Evolutionary conservation across 129 eudicot species (phyloP), one percentile per base, ranked within the genome.

Genomic region (Pittosporum tobira): DNA sequence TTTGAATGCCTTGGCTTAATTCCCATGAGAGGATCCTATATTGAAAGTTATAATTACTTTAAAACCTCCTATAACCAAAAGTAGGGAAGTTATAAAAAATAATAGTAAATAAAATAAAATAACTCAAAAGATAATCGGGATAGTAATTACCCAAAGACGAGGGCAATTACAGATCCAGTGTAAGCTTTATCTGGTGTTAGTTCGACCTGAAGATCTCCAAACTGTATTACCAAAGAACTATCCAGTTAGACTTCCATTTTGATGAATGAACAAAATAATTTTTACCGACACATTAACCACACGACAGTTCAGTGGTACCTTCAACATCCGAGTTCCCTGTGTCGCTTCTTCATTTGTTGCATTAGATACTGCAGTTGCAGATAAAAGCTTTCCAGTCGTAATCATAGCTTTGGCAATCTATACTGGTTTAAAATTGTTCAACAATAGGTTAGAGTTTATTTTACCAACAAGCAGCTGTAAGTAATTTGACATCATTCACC

Each of bases 321-420:
- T 90, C 14, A 90, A 61, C 72, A 77, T 74, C 54, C 84, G 77
- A 24, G 94, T 66, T 78, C 82, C 94, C 30, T 31, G 77, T 71
- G 79, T 76, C 10, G 84, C 76, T 62, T 70, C 80, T 52, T 71
- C 69, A 5, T 62, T 56, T 52, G 80, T 61, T 52, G 64, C 71
- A 44, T 69, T 72, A 34, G 84, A 44, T 51, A 56, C 69, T n/a
- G 73, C 57, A 63, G 43, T 78, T 47, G 73, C 68, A 51, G 97
- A 75, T 53, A 85, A 69, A 75, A 82, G 73, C 76, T 80, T 82
- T 70, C 94, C 95, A 0, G 68, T 36, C 37, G 73, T 62, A 61
- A 71, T 80, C 97, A 90, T 83, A 29, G 81, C 79, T 78, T 85
- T 79, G 25, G 97, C 88, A 80, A 90, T 85, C 95, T 90, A 76